These are phyloP conservation scores for Theileria annulata DNA, from an alignment of 169 alveolate genomes.

Conservation along the genomic window DNA sequence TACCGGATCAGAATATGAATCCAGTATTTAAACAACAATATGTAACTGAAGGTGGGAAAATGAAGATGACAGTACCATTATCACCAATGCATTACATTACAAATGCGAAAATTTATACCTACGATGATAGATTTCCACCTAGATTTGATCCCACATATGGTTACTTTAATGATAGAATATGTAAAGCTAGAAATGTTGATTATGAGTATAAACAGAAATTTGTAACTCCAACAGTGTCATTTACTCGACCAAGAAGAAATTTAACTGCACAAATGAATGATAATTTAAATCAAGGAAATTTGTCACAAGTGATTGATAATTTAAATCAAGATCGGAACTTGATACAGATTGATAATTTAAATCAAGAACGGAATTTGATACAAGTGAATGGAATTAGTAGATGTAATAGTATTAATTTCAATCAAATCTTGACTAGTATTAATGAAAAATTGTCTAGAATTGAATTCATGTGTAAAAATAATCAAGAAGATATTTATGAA, in stretches of 20 bases:
- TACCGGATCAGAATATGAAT: slow-evolving; percentile 18
- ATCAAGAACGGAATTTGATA: no score
- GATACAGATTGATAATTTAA: no score
- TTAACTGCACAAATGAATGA: slow-evolving; percentile 4
- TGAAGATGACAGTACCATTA: slow-evolving; percentile 57
- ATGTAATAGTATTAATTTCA: not conserved
- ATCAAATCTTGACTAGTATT: not conserved
- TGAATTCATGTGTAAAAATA: slow-evolving; percentile 8
- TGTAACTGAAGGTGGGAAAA: slow-evolving; percentile 50
- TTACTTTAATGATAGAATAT: slow-evolving; percentile 9
- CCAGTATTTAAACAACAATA: slow-evolving; percentile 65
- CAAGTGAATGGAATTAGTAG: not conserved
- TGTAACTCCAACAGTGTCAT: slow-evolving; percentile 31
- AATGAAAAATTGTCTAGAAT: slow-evolving; percentile 19
- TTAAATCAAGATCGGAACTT: no score
- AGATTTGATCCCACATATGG: not conserved
- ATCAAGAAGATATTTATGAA: slow-evolving; percentile 10
- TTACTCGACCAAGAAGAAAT: slow-evolving; percentile 14
- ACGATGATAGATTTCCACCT: slow-evolving; percentile 36
- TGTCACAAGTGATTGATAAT: no score
- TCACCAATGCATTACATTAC: slow-evolving; percentile 66
- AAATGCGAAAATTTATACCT: slow-evolving; percentile 20
- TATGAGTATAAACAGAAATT: slow-evolving; percentile 4
- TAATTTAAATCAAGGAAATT: no score
- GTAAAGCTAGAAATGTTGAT: not conserved